These are phyloP conservation scores for Pleodorina starrii DNA, from an alignment of 139 green algal species.

Conservation along the genomic window DNA sequence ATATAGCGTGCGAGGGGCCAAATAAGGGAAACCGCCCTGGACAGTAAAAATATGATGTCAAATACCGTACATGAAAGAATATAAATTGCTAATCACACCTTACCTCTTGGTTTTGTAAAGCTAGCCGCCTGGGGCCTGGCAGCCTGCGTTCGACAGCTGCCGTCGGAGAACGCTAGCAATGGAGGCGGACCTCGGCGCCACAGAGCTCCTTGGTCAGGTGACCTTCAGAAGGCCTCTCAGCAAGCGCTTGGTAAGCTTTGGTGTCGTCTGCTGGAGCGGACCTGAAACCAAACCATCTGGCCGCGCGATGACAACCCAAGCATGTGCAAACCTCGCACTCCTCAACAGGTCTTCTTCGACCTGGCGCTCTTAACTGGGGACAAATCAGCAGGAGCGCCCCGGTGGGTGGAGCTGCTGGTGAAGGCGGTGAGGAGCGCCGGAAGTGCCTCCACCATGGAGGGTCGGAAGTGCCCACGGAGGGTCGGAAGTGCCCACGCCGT, in stretches of 20 bases:
- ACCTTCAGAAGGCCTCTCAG: conserved; percentile 6
- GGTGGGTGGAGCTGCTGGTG: conserved; percentile 35
- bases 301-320: background rate
- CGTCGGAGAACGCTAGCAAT: too few relatives aligned
- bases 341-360: background rate
- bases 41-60: too few relatives aligned
- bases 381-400: background rate
- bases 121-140: too few relatives aligned
- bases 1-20: too few relatives aligned
- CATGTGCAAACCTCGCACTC: background rate
- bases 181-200: too few relatives aligned
- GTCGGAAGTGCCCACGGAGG: background rate
- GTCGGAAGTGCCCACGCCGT: background rate
- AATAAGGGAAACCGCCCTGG: too few relatives aligned
- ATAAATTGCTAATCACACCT: too few relatives aligned
- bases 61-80: too few relatives aligned
- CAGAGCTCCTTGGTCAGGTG: background rate
- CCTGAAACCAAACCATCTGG: background rate
- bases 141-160: too few relatives aligned
- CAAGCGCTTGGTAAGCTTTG: background rate
- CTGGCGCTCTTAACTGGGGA: background rate
- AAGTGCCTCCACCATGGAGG: too few relatives aligned
- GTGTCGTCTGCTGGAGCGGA: background rate
- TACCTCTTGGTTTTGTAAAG: too few relatives aligned
- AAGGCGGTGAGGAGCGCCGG: conserved; percentile 11